Conservation (phyloP, 805 yeast species). For the Yarrowia yakushimensis region DNA sequence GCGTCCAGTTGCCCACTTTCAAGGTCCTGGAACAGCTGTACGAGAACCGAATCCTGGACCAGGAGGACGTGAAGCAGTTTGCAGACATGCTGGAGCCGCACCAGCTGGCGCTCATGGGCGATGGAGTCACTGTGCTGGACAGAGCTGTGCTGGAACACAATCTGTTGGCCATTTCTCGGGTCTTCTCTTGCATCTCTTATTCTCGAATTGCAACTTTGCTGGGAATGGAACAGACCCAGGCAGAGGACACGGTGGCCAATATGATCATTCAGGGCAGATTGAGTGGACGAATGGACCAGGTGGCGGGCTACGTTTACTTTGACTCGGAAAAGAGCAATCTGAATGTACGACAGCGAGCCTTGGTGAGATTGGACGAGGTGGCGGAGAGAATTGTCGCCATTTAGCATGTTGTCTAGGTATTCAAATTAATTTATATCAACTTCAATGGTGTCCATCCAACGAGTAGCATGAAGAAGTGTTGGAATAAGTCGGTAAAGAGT, state of each 20-base stretch:
- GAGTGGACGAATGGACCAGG: slow-evolving; percentile 36
- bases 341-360: not conserved
- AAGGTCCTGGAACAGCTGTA: slow-evolving; percentile 33
- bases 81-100: slow-evolving; percentile 29
- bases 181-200: slow-evolving; percentile 34
- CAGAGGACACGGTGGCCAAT: slow-evolving; percentile 35
- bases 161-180: slow-evolving; percentile 36
- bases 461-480: no score
- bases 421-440: no score
- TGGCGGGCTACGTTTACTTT: slow-evolving; percentile 31
- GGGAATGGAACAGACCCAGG: slow-evolving; percentile 30
- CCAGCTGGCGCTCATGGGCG: slow-evolving; percentile 29
- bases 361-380: slow-evolving; percentile 15
- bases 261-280: slow-evolving; percentile 37
- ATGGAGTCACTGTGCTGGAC: slow-evolving; percentile 34
- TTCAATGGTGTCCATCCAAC: no score
- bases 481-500: no score
- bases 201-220: slow-evolving; percentile 33
- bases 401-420: no score
- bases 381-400: not conserved
- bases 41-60: slow-evolving; percentile 33
- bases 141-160: slow-evolving; percentile 39
- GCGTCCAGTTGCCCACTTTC: slow-evolving; percentile 26
- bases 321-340: not conserved
- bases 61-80: slow-evolving; percentile 32